Evolutionary conservation across 129 eudicot genomes (phyloP).

Genomic region (Flaveria brownii): DNA sequence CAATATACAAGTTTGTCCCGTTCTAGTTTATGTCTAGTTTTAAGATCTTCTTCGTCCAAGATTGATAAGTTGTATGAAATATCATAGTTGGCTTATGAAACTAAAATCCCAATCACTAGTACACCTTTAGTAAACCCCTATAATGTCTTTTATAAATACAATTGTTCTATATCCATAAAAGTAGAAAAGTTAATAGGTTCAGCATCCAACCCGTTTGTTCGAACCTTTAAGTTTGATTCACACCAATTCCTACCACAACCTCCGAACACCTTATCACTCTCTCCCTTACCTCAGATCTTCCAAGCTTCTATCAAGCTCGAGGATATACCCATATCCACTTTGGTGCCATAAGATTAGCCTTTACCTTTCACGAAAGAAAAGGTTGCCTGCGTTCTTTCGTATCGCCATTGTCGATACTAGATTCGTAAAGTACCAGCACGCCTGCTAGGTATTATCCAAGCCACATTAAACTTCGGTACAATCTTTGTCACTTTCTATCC

Average conservation of each 20-base stretch:
- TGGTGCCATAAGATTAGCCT: not conserved
- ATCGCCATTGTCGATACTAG: not conserved
- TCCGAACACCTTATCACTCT: not conserved
- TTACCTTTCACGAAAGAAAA: not conserved
- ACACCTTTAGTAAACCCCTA: not conserved
- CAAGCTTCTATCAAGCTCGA: not conserved
- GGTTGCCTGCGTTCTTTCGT: not conserved
- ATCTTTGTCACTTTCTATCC: too few relatives aligned
- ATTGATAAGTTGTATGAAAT: not conserved
- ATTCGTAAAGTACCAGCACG: not conserved
- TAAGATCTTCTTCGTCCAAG: not conserved
- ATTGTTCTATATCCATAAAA: not conserved
- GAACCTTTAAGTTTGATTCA: not conserved
- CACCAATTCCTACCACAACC: not conserved
- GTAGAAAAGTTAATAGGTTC: not conserved
- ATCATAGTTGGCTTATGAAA: not conserved
- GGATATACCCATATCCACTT: constrained; percentile 9
- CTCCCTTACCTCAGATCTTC: not conserved
- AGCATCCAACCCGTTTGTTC: not conserved
- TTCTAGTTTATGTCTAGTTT: not conserved
- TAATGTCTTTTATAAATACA: not conserved
- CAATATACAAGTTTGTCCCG: not conserved
- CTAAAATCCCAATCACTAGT: not conserved
- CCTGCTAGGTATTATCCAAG: not conserved
- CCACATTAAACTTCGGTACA: not conserved